Percentiles rank a stretch among this genome's conserved stretches.
Conservation (phyloP, 805 yeast species). For the Pichia phayaonensis region DNA sequence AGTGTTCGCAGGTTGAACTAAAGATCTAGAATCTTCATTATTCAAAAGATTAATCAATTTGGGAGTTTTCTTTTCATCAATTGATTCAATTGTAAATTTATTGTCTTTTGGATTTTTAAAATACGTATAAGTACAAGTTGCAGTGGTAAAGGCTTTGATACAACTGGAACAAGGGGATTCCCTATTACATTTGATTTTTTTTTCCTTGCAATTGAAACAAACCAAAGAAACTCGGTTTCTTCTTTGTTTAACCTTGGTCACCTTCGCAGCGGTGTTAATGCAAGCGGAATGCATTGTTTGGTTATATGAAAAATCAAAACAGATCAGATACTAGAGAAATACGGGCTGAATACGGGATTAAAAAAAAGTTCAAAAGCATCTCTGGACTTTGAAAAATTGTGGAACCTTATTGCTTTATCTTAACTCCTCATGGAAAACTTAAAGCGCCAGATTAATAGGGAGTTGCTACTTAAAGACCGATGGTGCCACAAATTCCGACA, state of each 20-base stretch:
- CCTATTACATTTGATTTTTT: slow-evolving; percentile 15
- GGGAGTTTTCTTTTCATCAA: neutral
- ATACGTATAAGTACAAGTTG: slow-evolving; percentile 7
- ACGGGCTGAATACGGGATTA: too few relatives aligned
- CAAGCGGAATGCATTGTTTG: neutral
- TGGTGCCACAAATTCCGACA: too few relatives aligned
- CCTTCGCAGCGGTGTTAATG: neutral
- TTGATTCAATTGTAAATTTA: neutral
- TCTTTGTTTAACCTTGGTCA: neutral
- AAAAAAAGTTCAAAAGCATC: too few relatives aligned
- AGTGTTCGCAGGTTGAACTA: neutral
- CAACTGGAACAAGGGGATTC: slow-evolving; percentile 12
- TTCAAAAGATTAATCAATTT: neutral
- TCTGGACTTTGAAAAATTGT: too few relatives aligned
- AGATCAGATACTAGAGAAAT: too few relatives aligned
- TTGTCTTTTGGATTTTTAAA: neutral
- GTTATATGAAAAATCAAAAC: too few relatives aligned
- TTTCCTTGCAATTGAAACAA: slow-evolving; percentile 11
- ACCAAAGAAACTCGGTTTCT: slow-evolving; percentile 10
- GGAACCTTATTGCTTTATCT: too few relatives aligned
- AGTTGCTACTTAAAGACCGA: too few relatives aligned
- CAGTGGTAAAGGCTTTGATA: slow-evolving; percentile 1
- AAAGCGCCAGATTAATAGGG: too few relatives aligned
- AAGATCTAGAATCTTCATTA: neutral
- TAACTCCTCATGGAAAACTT: too few relatives aligned